These are phyloP conservation scores for Flueggea neowawraea DNA, from an alignment of 441 rosid species.

Conservation along the genomic window DNA sequence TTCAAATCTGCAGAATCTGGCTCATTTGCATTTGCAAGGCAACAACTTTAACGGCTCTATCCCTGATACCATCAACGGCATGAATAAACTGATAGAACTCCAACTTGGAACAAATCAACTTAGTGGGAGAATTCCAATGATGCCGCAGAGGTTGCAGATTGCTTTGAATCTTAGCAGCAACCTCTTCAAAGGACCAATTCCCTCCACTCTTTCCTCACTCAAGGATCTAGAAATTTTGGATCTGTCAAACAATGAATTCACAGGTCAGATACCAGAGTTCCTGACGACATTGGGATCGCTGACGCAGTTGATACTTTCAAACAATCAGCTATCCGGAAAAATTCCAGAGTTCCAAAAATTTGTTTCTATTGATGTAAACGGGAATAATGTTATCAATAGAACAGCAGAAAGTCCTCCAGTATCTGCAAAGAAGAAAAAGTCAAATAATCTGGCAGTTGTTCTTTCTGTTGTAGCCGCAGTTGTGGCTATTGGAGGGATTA, in stretches of 20 bases:
- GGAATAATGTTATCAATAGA: slow-evolving; percentile 32
- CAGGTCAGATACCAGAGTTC: slow-evolving; percentile 41
- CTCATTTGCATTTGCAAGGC: slow-evolving; percentile 42
- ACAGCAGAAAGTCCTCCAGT: not conserved
- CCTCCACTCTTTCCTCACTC: slow-evolving; percentile 28
- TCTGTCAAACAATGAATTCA: slow-evolving; percentile 60
- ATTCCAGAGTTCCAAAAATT: slow-evolving; percentile 25
- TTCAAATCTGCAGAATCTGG: slow-evolving; percentile 36
- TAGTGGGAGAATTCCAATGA: slow-evolving; percentile 42
- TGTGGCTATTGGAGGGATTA: slow-evolving; percentile 28
- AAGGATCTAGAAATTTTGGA: slow-evolving; percentile 59
- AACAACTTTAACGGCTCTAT: slow-evolving; percentile 54
- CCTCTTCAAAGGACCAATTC: slow-evolving; percentile 50
- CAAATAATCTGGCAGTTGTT: slow-evolving; percentile 25
- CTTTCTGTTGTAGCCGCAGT: slow-evolving; percentile 33
- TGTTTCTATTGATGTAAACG: slow-evolving; percentile 24
- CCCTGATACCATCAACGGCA: slow-evolving; percentile 33
- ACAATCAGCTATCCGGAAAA: slow-evolving; percentile 54
- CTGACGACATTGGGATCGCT: slow-evolving; percentile 30
- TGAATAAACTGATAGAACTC: slow-evolving; percentile 48
- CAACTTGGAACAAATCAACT: slow-evolving; percentile 66
- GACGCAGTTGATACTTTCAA: slow-evolving; percentile 47
- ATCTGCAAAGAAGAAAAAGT: slow-evolving; percentile 16
- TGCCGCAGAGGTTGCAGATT: slow-evolving; percentile 64
- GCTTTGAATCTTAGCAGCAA: slow-evolving; percentile 69